Base-by-base conservation (phyloP, 306 rosid genomes). In the Sophora flavescens region DNA sequence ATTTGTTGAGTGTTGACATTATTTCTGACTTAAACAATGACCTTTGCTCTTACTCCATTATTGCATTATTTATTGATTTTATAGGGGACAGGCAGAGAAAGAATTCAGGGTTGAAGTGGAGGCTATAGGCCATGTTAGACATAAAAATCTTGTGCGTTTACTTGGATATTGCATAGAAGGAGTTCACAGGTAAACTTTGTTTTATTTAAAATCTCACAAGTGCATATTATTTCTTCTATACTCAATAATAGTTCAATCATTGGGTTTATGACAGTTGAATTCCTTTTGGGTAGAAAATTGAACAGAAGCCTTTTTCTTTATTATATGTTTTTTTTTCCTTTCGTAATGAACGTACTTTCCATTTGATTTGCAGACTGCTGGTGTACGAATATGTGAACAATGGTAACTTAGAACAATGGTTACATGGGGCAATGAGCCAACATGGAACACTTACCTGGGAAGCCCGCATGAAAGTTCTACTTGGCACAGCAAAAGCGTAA, bases 71-170 rank as follows among this genome's bases (percentile, higher is more conserved):
- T 56, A 62, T 68, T 80, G 82, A 74, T 63, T 78, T 65, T 72
- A 39, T 57, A 94, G 98, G 95, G 97, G 97, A 65, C 97, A 95
- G 72, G 98, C 98, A 5, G 98, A 95, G 89, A 92, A 84, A 74
- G 98, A 95, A 81, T 95, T 95, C 80, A 92, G 93, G 80, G 97
- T 89, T 78, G 97, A 95, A 88, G 98, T 95, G 75, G 98, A 95
- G 80, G 98, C 97, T 63, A 95, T 95, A 61, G 98, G 98, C 45
- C 97, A 92, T 81, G 97, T 95, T 67, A 84, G 96, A 54, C 98
- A 95, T 74, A 95, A 95, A 80, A 90, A 95, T 85, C 97, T 95
- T 32, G 98, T 95, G 65, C 97, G 97, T 8, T 79, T 95, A 47
- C 88, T 95, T 13, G 98, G 98, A 70, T 95, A 82, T 84, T 95